Percentiles rank a stretch among this genome's conserved stretches.
These are phyloP conservation scores for Ceriops zippeliana DNA, from an alignment of 345 rosid genomes.

Conservation along the genomic window DNA sequence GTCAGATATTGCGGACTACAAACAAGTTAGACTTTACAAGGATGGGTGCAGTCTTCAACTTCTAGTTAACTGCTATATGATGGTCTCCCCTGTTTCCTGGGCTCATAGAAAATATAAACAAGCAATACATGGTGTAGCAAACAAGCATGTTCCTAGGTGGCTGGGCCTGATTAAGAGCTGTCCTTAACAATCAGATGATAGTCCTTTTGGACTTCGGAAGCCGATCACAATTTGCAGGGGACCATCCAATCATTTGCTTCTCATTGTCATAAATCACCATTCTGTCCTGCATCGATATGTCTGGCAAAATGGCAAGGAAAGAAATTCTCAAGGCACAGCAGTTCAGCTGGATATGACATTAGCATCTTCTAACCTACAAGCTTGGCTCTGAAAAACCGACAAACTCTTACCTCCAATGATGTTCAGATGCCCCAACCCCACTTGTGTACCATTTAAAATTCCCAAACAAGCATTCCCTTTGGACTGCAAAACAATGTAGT, in stretches of 20 bases:
- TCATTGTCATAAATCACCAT: conserved; percentile 77
- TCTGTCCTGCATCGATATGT: conserved; percentile 56
- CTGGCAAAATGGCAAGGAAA: conserved; percentile 11
- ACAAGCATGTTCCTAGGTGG: too few species aligned
- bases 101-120: too few species aligned
- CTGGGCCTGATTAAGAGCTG: too few species aligned
- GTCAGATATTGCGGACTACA: too few species aligned
- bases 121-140: too few species aligned
- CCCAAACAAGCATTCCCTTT: conserved; percentile 78
- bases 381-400: neutral
- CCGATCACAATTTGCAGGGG: conserved; percentile 45
- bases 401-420: conserved; percentile 61
- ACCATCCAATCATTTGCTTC: conserved; percentile 71
- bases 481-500: conserved; percentile 34
- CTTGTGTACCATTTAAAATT: conserved; percentile 61
- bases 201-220: conserved; percentile 45
- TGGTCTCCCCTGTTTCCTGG: too few species aligned
- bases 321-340: neutral
- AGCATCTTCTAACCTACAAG: neutral
- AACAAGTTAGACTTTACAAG: too few species aligned
- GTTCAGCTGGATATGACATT: too few species aligned
- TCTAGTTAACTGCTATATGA: too few species aligned
- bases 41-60: too few species aligned
- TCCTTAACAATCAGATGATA: too few species aligned
- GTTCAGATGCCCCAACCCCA: conserved; percentile 43